A percentile compares a stretch with the other conserved stretches of the same genome.
These are phyloP conservation scores for Deinandra increscens DNA, from an alignment of 129 eudicot genomes.

Conservation along the genomic window DNA sequence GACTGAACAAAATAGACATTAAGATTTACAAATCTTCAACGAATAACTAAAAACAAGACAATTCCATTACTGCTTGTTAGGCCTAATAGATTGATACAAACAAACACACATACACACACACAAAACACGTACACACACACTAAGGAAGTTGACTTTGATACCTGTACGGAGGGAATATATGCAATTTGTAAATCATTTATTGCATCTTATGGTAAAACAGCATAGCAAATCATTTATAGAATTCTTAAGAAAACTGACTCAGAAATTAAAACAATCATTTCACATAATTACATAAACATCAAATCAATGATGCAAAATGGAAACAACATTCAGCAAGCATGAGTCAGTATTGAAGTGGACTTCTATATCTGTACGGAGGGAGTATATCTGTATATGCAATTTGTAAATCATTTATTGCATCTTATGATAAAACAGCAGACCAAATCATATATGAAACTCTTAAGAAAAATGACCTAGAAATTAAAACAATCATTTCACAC, in stretches of 20 bases:
- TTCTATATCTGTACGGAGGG: neutral
- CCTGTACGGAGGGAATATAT: neutral
- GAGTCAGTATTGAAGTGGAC: too few species aligned
- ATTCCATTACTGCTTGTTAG: neutral
- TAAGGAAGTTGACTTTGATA: neutral
- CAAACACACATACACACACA: too few species aligned
- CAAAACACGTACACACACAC: too few species aligned
- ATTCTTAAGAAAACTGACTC: neutral
- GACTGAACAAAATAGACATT: neutral
- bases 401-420: neutral
- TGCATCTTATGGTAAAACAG: neutral
- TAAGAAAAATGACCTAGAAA: neutral
- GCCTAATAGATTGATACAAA: neutral
- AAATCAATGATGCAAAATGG: too few species aligned
- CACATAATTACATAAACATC: too few species aligned
- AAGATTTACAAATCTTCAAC: neutral
- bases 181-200: too few species aligned
- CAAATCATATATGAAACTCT: too few species aligned
- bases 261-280: neutral
- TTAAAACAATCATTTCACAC: neutral
- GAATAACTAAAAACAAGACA: neutral
- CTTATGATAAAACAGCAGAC: neutral
- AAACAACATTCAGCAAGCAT: too few species aligned
- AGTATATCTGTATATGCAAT: neutral
- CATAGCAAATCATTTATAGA: neutral